These are phyloP conservation scores for Malassezia nana DNA, from an alignment of 1,284 basidiomycete genomes.

Conservation along the genomic window DNA sequence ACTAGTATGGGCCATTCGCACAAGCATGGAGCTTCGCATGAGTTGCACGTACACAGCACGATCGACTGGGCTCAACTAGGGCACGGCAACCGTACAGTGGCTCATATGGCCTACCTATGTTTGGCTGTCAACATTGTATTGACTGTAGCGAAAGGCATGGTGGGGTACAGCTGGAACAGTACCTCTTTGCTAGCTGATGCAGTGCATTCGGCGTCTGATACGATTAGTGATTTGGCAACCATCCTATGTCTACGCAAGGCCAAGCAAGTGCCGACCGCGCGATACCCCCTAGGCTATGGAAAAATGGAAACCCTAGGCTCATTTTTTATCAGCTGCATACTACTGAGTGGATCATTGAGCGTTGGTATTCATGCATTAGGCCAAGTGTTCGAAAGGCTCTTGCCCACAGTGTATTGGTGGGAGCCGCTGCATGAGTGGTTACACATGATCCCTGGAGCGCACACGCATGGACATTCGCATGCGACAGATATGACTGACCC, in stretches of 20 bases:
- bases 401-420: not conserved
- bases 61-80: constrained; percentile 27
- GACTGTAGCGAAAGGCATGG: constrained; percentile 67
- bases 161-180: constrained; percentile 56
- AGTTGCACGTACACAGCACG: constrained; percentile 23
- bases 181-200: constrained; percentile 88
- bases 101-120: constrained; percentile 54
- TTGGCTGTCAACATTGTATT: constrained; percentile 74
- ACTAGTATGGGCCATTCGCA: constrained; percentile 9
- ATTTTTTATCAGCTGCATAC: constrained; percentile 67
- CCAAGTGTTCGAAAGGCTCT: constrained; percentile 10
- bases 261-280: constrained; percentile 63
- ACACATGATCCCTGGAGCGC: constrained; percentile 54
- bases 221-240: constrained; percentile 83
- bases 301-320: constrained; percentile 92
- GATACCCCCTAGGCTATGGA: constrained; percentile 72
- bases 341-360: constrained; percentile 72
- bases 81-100: constrained; percentile 31
- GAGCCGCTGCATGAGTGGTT: constrained; percentile 47
- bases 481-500: constrained; percentile 55
- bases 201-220: constrained; percentile 76
- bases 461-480: constrained; percentile 52
- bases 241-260: constrained; percentile 83
- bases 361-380: constrained; percentile 81
- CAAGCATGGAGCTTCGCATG: constrained; percentile 37